These are phyloP conservation scores for Umbelopsis sp. DNA, from an alignment of 192 early-diverging fungal genomes.

Conservation along the genomic window DNA sequence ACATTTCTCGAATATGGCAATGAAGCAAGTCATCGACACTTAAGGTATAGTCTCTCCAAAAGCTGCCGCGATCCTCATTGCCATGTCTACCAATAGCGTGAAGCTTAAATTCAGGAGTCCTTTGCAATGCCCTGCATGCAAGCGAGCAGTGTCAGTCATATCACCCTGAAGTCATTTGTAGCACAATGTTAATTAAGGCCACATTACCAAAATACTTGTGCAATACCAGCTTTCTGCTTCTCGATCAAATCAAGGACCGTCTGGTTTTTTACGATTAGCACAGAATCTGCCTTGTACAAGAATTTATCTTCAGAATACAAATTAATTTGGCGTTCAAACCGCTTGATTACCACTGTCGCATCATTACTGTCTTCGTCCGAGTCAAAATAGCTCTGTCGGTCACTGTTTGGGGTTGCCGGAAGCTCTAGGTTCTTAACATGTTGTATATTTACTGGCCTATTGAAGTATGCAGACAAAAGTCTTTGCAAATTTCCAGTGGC, in stretches of 20 bases:
- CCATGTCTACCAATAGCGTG: slow-evolving; percentile 34
- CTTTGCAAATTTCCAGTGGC: slow-evolving; percentile 35
- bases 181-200: too few species aligned
- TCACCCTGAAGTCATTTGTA: too few species aligned
- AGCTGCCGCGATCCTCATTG: slow-evolving; percentile 20
- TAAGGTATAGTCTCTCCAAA: slow-evolving; percentile 38
- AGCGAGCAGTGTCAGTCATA: too few species aligned
- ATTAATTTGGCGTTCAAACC: slow-evolving; percentile 28
- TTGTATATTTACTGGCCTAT: slow-evolving; percentile 29
- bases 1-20: slow-evolving; percentile 37
- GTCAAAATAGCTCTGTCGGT: too few species aligned
- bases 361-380: not conserved
- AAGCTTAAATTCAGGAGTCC: slow-evolving; percentile 26
- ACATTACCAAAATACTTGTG: slow-evolving; percentile 41
- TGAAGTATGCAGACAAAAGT: slow-evolving; percentile 35
- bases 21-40: slow-evolving; percentile 26
- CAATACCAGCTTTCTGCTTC: slow-evolving; percentile 36
- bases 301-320: slow-evolving; percentile 30
- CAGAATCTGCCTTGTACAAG: slow-evolving; percentile 33
- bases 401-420: not conserved
- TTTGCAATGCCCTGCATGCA: not conserved
- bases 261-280: slow-evolving; percentile 28
- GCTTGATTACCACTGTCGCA: not conserved
- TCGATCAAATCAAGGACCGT: slow-evolving; percentile 32
- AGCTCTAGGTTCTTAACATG: slow-evolving; percentile 28